Evolutionary conservation across 2,329 filamentous ascomycete species (phyloP).

Genomic region (Chaetothyriales sp.): DNA sequence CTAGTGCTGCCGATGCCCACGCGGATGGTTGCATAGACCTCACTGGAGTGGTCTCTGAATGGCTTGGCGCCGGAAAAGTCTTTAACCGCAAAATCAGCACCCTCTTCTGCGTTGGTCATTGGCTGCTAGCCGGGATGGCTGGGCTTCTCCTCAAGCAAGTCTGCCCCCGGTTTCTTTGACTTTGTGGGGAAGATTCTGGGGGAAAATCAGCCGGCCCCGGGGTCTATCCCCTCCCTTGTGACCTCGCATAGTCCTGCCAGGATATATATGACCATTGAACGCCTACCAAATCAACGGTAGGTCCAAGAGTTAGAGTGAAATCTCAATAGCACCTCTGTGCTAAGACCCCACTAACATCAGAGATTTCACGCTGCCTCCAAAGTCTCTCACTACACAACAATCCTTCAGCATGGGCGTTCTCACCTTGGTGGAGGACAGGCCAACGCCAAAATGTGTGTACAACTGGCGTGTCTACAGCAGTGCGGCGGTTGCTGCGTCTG

Average conservation of each 20-base stretch:
- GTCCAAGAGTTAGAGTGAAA: neutral
- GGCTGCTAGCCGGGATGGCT: too few relatives aligned
- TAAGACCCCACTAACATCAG: neutral
- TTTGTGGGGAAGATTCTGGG: too few relatives aligned
- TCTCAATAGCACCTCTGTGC: neutral
- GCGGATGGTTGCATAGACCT: too few relatives aligned
- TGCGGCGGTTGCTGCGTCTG: constrained; percentile 42
- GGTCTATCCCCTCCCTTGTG: too few relatives aligned
- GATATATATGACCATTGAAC: neutral
- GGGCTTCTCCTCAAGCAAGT: too few relatives aligned
- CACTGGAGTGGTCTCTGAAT: too few relatives aligned
- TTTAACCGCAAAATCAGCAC: too few relatives aligned
- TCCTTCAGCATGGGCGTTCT: constrained; percentile 27
- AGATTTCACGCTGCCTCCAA: neutral
- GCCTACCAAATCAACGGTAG: neutral
- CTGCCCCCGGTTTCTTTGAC: too few relatives aligned
- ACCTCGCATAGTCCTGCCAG: neutral
- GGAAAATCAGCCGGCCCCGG: too few relatives aligned
- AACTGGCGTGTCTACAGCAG: constrained; percentile 46
- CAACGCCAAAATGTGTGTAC: constrained; percentile 45
- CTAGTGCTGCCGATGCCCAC: too few relatives aligned
- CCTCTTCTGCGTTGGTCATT: too few relatives aligned
- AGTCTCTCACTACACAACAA: neutral
- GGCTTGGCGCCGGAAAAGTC: too few relatives aligned
- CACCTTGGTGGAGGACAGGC: constrained; percentile 32